Evolutionary conservation across 1,284 basidiomycete genomes (phyloP), one percentile per base, ranked within the genome.

Genomic region (Leccinum subrobustum): DNA sequence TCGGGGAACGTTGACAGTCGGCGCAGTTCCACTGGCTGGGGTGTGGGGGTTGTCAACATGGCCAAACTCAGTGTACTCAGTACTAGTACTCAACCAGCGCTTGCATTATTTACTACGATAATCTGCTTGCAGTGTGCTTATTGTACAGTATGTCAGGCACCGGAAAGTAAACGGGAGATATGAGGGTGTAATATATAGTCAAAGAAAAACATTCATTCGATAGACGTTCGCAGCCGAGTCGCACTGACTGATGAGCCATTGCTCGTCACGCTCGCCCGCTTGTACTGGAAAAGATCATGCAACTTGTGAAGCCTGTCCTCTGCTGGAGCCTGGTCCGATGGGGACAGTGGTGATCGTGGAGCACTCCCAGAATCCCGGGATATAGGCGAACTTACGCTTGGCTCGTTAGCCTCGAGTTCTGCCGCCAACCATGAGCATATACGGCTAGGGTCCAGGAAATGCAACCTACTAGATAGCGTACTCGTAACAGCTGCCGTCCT

Each of bases 241-340:
- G 51, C 66, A 50, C 68, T 60, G 12, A 70, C 73, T 3, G 84
- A 86, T 18, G 87, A 87, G 11, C 82, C 82, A 64, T 82, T 84
- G 70, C 87, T 89, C 53, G 80, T 70, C 42, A 83, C 83, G 70
- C 89, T 91, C 18, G 87, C 83, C 58, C 90, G 83, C 47, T 73
- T 76, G 74, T 93, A 93, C 65, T 91, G 89, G 76, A 93, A 93
- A 64, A 93, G 79, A 69, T 89, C 84, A 71, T 93, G 91, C 59
- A 93, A 71, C 65, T 87, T 78, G 52, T 89, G 87, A 52, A 92
- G 72, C 69, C 86, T 87, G 59, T 92, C 88, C 64, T 85, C 81
- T 58, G 79, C 76, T 16, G 77, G 79, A 39, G 74, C 29, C 29
- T 29, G 65, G n/a, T 74, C 76, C 1, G 67, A 7, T 51, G 67